phyloP scores from a whole-genome alignment of 345 rosid genomes.

The Murraya koenigii region DNA sequence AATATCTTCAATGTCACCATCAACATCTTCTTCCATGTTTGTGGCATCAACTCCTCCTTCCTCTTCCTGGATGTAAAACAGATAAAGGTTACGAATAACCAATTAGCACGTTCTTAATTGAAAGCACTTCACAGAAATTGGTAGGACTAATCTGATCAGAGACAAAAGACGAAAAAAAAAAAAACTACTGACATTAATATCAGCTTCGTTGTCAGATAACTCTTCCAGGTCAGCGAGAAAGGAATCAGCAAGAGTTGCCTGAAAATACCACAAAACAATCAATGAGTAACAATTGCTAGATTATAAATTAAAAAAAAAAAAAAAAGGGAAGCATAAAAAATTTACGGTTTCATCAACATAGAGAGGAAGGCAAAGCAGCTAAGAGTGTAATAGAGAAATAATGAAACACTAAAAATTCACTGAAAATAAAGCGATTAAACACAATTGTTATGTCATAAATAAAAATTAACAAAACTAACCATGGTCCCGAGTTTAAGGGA shows the following conservation, averaged over 20 bases:
- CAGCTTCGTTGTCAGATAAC: conserved; percentile 88
- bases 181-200: conserved; percentile 42
- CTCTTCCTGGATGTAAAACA: conserved; percentile 34
- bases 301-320: too few species aligned
- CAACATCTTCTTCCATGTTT: conserved; percentile 79
- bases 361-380: not conserved
- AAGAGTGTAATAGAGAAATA: not conserved
- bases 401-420: not conserved
- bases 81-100: not conserved
- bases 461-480: conserved; percentile 3
- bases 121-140: not conserved
- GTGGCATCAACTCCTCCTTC: conserved; percentile 59
- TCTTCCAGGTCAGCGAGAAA: conserved; percentile 97
- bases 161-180: not conserved
- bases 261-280: conserved; percentile 15
- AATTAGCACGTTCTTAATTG: not conserved
- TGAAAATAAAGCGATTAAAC: not conserved
- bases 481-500: not conserved
- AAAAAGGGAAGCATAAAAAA: not conserved
- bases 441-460: not conserved
- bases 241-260: conserved; percentile 93
- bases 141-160: not conserved
- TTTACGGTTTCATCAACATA: not conserved
- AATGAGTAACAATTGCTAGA: not conserved
- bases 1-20: conserved; percentile 71